These are phyloP conservation scores for Chlamydomonas schloesseri DNA, from an alignment of 139 green algal species.

Conservation along the genomic window DNA sequence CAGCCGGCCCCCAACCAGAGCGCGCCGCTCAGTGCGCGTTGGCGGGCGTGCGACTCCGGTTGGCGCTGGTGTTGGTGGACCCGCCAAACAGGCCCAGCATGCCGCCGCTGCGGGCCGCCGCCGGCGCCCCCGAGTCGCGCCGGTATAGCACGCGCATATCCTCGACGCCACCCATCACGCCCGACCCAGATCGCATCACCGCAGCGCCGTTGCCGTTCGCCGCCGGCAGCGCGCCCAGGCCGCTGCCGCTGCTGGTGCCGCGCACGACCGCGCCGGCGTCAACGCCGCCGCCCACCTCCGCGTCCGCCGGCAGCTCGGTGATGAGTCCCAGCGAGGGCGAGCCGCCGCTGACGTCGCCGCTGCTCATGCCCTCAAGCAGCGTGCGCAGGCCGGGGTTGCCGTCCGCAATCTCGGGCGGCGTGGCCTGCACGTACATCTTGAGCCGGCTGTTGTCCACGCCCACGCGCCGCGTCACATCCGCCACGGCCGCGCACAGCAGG, in stretches of 20 bases:
- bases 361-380: slow-evolving; percentile 2
- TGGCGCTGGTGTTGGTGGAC: not conserved
- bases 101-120: not conserved
- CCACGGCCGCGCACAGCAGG: slow-evolving; percentile 49
- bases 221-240: not conserved
- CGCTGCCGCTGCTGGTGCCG: not conserved
- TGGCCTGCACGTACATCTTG: slow-evolving; percentile 30
- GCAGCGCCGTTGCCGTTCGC: too few species aligned
- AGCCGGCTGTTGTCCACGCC: slow-evolving; percentile 59
- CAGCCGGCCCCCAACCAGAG: too few species aligned
- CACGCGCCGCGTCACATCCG: slow-evolving; percentile 56
- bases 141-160: slow-evolving; percentile 15
- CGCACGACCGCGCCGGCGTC: not conserved
- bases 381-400: slow-evolving; percentile 29
- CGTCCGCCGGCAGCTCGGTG: not conserved
- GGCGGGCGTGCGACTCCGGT: not conserved
- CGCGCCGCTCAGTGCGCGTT: not conserved
- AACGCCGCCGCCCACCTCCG: not conserved
- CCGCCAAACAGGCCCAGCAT: not conserved
- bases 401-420: slow-evolving; percentile 24
- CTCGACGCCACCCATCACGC: not conserved
- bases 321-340: not conserved
- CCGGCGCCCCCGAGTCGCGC: not conserved
- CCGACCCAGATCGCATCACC: too few species aligned
- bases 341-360: not conserved